A percentile compares a stretch with the other conserved stretches of the same genome.
These are phyloP conservation scores for Xylaria multiplex DNA, from an alignment of 2,329 filamentous ascomycete genomes.

Conservation along the genomic window DNA sequence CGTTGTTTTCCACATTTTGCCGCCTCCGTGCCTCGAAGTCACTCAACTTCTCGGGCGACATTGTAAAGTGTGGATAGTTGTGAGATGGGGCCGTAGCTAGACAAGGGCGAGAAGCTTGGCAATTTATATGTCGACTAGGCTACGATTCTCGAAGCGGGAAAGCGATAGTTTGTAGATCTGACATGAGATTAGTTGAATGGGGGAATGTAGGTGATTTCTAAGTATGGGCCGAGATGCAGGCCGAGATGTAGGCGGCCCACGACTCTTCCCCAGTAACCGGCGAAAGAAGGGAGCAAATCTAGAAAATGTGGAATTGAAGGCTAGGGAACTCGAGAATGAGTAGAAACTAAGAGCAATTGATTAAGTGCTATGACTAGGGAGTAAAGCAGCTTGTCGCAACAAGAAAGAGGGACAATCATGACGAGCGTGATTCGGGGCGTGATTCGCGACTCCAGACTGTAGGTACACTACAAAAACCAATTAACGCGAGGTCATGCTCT, in stretches of 20 bases:
- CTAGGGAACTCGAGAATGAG: not conserved
- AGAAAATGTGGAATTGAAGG: not conserved
- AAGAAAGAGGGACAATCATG: slow-evolving; percentile 7
- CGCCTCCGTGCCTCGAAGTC: slow-evolving; percentile 87
- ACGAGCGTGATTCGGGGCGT: too few species aligned
- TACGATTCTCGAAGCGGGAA: not conserved
- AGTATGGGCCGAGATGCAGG: not conserved
- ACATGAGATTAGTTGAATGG: not conserved
- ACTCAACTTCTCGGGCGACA: slow-evolving; percentile 70
- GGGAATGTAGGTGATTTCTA: not conserved
- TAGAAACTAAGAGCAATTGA: not conserved
- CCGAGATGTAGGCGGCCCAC: not conserved
- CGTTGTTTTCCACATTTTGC: slow-evolving; percentile 90
- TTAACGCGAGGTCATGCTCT: slow-evolving; percentile 41
- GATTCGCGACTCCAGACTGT: slow-evolving; percentile 18
- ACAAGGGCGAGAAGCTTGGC: not conserved
- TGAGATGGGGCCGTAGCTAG: not conserved
- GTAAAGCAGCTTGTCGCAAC: not conserved
- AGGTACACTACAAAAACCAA: slow-evolving; percentile 33
- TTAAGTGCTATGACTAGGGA: not conserved
- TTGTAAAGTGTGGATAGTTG: slow-evolving; percentile 42
- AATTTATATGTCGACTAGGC: not conserved
- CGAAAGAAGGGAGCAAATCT: slow-evolving; percentile 1
- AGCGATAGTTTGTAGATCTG: not conserved
- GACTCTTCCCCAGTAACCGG: not conserved